A percentile compares a stretch with the other conserved stretches of the same genome.
Evolutionary conservation across 257 asterid genomes (phyloP).

Genomic region (Penstemon newberryi): DNA sequence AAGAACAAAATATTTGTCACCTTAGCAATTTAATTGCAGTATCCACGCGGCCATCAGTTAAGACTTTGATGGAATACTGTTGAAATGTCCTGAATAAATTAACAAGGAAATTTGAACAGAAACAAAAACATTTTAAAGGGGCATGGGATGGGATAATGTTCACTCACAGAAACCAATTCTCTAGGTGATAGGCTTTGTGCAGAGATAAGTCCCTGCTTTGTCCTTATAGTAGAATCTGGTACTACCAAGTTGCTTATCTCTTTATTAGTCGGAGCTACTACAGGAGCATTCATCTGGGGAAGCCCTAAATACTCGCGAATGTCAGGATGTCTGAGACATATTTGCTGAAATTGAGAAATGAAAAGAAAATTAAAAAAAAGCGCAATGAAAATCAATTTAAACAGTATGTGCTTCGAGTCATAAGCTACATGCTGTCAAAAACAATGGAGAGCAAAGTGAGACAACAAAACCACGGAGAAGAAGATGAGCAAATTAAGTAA

Average conservation of each 20-base stretch:
- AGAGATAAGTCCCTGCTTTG: constrained; percentile 48
- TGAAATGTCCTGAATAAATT: constrained; percentile 28
- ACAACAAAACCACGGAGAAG: not conserved
- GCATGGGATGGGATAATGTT: constrained; percentile 13
- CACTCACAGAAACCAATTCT: constrained; percentile 72
- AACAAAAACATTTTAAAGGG: constrained; percentile 4
- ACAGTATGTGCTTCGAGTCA: constrained; percentile 8
- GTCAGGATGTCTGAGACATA: constrained; percentile 60
- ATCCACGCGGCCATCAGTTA: constrained; percentile 51
- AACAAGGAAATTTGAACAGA: constrained; percentile 14
- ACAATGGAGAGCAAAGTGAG: not conserved
- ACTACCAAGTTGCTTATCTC: constrained; percentile 32
- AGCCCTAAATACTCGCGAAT: constrained; percentile 69
- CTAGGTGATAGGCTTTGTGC: constrained; percentile 57
- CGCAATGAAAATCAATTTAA: constrained; percentile 21
- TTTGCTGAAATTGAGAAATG: constrained; percentile 45
- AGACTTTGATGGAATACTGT: constrained; percentile 63
- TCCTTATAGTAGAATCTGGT: constrained; percentile 38
- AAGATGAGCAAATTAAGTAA: not conserved
- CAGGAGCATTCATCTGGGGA: constrained; percentile 48
- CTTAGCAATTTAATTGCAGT: constrained; percentile 58
- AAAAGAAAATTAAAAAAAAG: constrained; percentile 17
- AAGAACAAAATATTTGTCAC: constrained; percentile 37
- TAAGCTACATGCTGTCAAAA: not conserved
- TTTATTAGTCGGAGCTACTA: constrained; percentile 35